Conservation (phyloP, 2,329 filamentous ascomycete species). For the Xylariomycetidae sp. region DNA sequence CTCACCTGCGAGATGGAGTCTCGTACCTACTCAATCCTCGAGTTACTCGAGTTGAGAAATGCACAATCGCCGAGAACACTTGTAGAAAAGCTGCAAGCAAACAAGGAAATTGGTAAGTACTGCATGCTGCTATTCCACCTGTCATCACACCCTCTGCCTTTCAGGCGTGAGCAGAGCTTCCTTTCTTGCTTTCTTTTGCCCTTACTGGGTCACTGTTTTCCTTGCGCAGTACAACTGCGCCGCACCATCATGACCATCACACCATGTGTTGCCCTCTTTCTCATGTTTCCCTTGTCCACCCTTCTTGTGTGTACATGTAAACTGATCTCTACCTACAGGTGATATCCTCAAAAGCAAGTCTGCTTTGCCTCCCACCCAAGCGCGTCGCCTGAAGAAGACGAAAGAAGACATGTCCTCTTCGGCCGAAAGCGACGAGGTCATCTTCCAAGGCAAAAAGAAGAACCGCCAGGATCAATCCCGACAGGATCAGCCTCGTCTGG, state of each 20-base stretch:
- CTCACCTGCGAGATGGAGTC: slow-evolving; percentile 36
- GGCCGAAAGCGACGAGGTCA: slow-evolving; percentile 30
- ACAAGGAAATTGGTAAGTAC: slow-evolving; percentile 37
- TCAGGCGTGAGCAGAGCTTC: background rate
- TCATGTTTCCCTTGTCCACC: slow-evolving; percentile 9
- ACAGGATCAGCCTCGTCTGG: slow-evolving; percentile 14
- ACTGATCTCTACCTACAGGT: slow-evolving; percentile 8
- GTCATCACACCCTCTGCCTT: background rate
- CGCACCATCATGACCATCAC: too few species aligned
- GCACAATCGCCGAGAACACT: slow-evolving; percentile 5
- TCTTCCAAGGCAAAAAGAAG: slow-evolving; percentile 32
- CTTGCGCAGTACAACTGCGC: too few species aligned
- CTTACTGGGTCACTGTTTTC: slow-evolving; percentile 10
- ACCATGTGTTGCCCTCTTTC: too few species aligned
- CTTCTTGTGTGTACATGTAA: background rate
- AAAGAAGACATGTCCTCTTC: slow-evolving; percentile 31
- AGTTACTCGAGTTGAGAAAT: slow-evolving; percentile 39
- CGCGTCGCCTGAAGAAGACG: slow-evolving; percentile 20
- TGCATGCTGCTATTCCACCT: background rate
- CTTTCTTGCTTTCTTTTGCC: background rate
- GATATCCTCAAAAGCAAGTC: slow-evolving; percentile 25
- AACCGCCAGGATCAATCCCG: background rate
- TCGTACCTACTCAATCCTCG: slow-evolving; percentile 37
- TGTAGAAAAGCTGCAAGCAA: slow-evolving; percentile 18
- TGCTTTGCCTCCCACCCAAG: slow-evolving; percentile 14